Percentiles rank a stretch among this genome's conserved stretches.
These are phyloP conservation scores for Pseudoneurospora amorphoporcata DNA, from an alignment of 495 filamentous ascomycete species.

Conservation along the genomic window DNA sequence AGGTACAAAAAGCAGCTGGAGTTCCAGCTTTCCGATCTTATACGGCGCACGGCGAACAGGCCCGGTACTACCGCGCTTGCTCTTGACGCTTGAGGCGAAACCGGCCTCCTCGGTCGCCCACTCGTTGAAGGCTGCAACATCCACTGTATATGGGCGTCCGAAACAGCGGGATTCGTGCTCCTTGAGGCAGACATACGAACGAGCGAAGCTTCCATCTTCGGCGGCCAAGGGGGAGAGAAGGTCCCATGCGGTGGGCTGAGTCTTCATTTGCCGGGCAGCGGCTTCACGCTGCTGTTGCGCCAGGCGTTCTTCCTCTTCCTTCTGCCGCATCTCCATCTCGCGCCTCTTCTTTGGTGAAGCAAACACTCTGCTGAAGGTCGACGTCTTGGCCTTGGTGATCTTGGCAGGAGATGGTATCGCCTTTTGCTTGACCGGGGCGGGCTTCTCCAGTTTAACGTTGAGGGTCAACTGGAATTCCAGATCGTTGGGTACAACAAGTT, in stretches of 20 bases:
- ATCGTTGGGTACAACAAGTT: constrained; percentile 92
- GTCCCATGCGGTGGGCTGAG: constrained; percentile 67
- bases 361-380: constrained; percentile 84
- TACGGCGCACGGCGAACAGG: constrained; percentile 71
- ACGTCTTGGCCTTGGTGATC: constrained; percentile 54
- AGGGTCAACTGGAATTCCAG: constrained; percentile 95
- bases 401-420: constrained; percentile 48
- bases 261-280: constrained; percentile 43
- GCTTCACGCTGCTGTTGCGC: constrained; percentile 60
- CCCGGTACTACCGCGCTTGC: constrained; percentile 63
- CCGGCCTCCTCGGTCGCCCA: constrained; percentile 81
- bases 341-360: constrained; percentile 91
- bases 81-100: constrained; percentile 69
- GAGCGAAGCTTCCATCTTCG: constrained; percentile 83
- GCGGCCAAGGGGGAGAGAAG: constrained; percentile 76
- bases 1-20: constrained; percentile 89
- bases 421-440: constrained; percentile 40
- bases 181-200: constrained; percentile 84
- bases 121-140: constrained; percentile 92
- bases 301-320: constrained; percentile 59
- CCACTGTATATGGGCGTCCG: constrained; percentile 75
- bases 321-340: constrained; percentile 73
- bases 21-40: constrained; percentile 83
- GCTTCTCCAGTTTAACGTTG: constrained; percentile 85
- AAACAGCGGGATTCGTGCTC: constrained; percentile 81